Evolutionary conservation across 768 basidiomycete genomes (phyloP), one percentile per base, ranked within the genome.

Genomic region (Trametes elegans): DNA sequence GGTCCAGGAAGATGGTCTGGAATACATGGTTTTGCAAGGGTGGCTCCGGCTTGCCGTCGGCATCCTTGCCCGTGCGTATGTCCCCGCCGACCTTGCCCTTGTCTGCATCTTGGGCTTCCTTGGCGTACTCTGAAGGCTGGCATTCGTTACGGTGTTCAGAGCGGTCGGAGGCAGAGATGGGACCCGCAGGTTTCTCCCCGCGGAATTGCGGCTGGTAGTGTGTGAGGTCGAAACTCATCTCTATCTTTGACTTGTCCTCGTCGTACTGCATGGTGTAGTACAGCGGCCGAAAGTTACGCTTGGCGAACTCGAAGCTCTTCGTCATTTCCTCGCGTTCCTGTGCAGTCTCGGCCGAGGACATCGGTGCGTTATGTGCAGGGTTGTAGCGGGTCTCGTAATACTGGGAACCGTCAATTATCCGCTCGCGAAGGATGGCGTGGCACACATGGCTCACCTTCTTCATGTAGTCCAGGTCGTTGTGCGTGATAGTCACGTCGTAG

Each of bases 201-300:
- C 66, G 65, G 57, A 75, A 73, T 66, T 79, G 76, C 7, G 76
- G 74, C 64, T 78, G 77, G 59, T 78, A 79, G 57, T 73, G 67
- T 8, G 76, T 77, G 27, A 79, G 62, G 59, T 79, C 77, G 63
- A 79, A 80, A 59, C 75, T 76, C 79, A 79, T 80, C 63, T 80
- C 79, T 42, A 79, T 71, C 69, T 75, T 79, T 32, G 66, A 69
- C 57, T 71, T 76, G 60, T 77, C 76, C 24, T 66, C 49, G 6
- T 69, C 70, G 47, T 80, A 76, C 47, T 73, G 75, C 57, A 73
- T 70, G 28, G 76, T 77, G 60, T 74, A 79, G 59, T 79, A 79
- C 14, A 79, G 69, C 3, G 76, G 76, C 1, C 70, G 64, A 58
- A 78, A 79, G 49, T 72, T 68, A 27, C 70, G 67, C 45, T 71